Evolutionary conservation across 768 basidiomycete genomes (phyloP), one percentile per base, ranked within the genome.

Genomic region (Rhodocollybia butyracea): DNA sequence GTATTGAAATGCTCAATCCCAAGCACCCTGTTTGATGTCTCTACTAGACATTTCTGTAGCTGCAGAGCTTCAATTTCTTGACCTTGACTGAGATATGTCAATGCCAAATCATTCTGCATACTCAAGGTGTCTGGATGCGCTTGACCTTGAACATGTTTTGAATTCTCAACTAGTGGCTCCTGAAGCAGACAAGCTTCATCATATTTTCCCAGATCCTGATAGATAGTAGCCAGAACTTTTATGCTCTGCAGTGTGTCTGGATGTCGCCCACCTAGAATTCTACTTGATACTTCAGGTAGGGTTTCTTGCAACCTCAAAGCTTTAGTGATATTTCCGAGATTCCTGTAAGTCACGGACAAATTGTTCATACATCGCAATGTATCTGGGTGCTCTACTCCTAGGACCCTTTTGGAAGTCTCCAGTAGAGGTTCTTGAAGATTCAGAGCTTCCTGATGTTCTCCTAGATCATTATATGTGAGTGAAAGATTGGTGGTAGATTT

Each of bases 1-100:
- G 55, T 56, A 10, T 56, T 36, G 8, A 34, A 46, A 56, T 56
- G 55, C 17, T 56, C 34, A 27, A 12, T 19, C 26, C 55, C 55
- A 39, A 56, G 36, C 5, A 56, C 7, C 47, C 26, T 13, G 11
- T 11, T 50, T 12, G 22, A 21, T 22, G 22, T 26, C 22, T 56
- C 22, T 12, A 56, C 24, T 12, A 56, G 43, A n/a, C 24, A 12
- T 24, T 51, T 27, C 21, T 56, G 22, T n/a, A 57, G 38, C 21
- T 50, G 19, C n/a, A 22, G 15, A 5, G 48, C 55, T 19, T 56
- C 48, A 29, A 11, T 39, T n/a, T 32, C 48, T 15, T 29, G 8
- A 17, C 48, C 55, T 7, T 34, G 31, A 5, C 19, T 26, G 5
- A 19, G 21, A 48, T 5, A 17, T 56, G 12, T 7, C 15, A 26